These are phyloP conservation scores for Coleophoma crateriformis DNA, from an alignment of 2,329 filamentous ascomycete genomes.

Conservation along the genomic window DNA sequence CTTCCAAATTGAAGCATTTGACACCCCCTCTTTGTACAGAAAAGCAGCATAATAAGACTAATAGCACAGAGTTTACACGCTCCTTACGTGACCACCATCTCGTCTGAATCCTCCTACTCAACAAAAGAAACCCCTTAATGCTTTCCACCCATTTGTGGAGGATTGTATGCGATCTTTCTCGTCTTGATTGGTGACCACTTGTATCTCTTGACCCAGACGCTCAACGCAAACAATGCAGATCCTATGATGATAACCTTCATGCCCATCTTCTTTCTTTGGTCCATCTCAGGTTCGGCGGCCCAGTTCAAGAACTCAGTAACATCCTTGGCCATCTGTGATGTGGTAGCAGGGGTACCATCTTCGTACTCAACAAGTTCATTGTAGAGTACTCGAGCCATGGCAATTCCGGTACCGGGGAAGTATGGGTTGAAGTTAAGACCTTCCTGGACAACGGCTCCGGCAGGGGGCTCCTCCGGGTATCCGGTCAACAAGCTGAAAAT, in stretches of 20 bases:
- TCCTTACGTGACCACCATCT: slow-evolving; percentile 1
- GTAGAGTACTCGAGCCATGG: slow-evolving; percentile 97
- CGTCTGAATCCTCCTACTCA: slow-evolving; percentile 4
- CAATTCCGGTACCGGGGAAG: slow-evolving; percentile 98
- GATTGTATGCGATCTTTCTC: slow-evolving; percentile 85
- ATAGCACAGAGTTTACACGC: slow-evolving; percentile 24
- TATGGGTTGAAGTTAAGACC: slow-evolving; percentile 99
- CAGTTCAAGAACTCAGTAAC: slow-evolving; percentile 99
- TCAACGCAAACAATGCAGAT: slow-evolving; percentile 74
- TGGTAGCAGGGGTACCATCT: slow-evolving; percentile 87
- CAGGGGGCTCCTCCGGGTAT: slow-evolving; percentile 93
- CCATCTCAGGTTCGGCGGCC: slow-evolving; percentile 98
- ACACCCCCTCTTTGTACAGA: slow-evolving; percentile 22
- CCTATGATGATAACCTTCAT: slow-evolving; percentile 88
- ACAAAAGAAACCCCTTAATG: slow-evolving; percentile 23
- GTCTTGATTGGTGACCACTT: slow-evolving; percentile 98
- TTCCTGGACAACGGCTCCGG: slow-evolving; percentile 76
- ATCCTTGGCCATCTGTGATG: slow-evolving; percentile 99
- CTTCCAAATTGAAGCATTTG: slow-evolving; percentile 18
- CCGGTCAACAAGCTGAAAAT: slow-evolving; percentile 96
- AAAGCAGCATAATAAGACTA: slow-evolving; percentile 19
- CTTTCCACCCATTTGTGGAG: slow-evolving; percentile 43
- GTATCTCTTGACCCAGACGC: slow-evolving; percentile 98
- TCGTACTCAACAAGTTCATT: slow-evolving; percentile 98
- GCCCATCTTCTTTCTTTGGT: slow-evolving; percentile 99